Conservation (phyloP, 441 rosid genomes). For the Capsella rubella region DNA sequence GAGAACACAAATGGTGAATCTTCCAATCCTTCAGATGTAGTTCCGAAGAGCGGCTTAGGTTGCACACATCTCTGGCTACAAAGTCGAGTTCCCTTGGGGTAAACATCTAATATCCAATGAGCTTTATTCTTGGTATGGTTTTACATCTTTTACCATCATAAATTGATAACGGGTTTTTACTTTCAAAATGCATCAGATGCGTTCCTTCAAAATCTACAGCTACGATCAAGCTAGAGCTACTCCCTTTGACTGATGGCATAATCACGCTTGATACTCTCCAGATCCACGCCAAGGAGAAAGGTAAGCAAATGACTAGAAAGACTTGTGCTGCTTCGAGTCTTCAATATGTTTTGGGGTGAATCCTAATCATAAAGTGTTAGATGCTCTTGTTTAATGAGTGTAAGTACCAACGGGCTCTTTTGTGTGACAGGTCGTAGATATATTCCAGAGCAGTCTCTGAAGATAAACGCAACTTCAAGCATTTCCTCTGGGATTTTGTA, state of each 20-base stretch:
- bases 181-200: conserved; percentile 61
- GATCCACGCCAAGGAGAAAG: conserved; percentile 95
- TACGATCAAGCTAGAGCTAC: conserved; percentile 91
- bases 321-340: conserved; percentile 17
- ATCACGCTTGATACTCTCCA: conserved; percentile 90
- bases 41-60: conserved; percentile 71
- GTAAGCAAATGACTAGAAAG: conserved; percentile 47
- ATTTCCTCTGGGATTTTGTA: conserved; percentile 77
- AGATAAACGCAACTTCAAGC: conserved; percentile 95
- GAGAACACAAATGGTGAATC: conserved; percentile 54
- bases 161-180: conserved; percentile 30
- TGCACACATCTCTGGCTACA: conserved; percentile 98
- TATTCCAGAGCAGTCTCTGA: conserved; percentile 85
- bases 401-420: conserved; percentile 22
- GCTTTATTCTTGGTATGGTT: conserved; percentile 20
- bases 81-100: conserved; percentile 99
- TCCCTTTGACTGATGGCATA: conserved; percentile 97
- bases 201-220: conserved; percentile 92
- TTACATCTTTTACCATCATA: conserved; percentile 7
- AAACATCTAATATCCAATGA: conserved; percentile 40
- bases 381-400: conserved; percentile 2
- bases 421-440: conserved; percentile 77
- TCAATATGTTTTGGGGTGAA: background rate
- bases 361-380: background rate
- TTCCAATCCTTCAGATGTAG: conserved; percentile 65